Evolutionary conservation across 257 asterid genomes (phyloP).

Genomic region (Thymus quinquecostatus): DNA sequence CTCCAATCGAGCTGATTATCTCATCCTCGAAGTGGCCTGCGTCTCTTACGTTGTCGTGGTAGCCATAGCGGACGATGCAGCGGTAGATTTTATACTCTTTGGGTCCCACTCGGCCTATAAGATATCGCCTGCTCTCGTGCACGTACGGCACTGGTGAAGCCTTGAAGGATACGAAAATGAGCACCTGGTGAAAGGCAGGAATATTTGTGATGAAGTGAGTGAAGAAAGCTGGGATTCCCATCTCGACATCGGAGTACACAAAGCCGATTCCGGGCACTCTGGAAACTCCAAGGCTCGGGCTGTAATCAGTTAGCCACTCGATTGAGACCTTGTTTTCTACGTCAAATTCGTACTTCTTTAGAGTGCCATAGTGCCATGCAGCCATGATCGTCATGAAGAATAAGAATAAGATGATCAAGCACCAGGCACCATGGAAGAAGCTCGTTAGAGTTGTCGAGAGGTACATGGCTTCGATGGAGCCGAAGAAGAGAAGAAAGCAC

Average conservation of each 20-base stretch:
- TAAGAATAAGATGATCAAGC: slow-evolving; percentile 49
- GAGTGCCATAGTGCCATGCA: slow-evolving; percentile 94
- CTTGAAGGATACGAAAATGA: slow-evolving; percentile 83
- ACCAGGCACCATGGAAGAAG: slow-evolving; percentile 84
- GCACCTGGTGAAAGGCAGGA: slow-evolving; percentile 87
- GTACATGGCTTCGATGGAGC: slow-evolving; percentile 65
- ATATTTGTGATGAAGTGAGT: slow-evolving; percentile 83
- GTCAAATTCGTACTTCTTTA: slow-evolving; percentile 76
- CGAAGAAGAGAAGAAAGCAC: slow-evolving; percentile 68
- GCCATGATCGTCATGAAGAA: slow-evolving; percentile 66
- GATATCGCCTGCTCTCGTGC: slow-evolving; percentile 58
- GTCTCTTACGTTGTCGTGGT: slow-evolving; percentile 66
- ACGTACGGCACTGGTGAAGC: slow-evolving; percentile 69
- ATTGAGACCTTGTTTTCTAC: slow-evolving; percentile 73
- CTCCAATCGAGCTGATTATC: slow-evolving; percentile 78
- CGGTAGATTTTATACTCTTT: slow-evolving; percentile 72
- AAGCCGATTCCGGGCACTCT: slow-evolving; percentile 90
- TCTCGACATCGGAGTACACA: slow-evolving; percentile 66
- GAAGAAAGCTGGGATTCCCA: slow-evolving; percentile 89
- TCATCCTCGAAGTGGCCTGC: slow-evolving; percentile 80
- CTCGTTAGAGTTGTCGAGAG: slow-evolving; percentile 61
- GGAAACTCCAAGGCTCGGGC: slow-evolving; percentile 78
- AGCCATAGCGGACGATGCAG: slow-evolving; percentile 80
- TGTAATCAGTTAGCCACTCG: slow-evolving; percentile 83
- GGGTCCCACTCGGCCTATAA: slow-evolving; percentile 84